Evolutionary conservation across 331 rosid species (phyloP), one percentile per base, ranked within the genome.

Genomic region (Acacia pycnantha): DNA sequence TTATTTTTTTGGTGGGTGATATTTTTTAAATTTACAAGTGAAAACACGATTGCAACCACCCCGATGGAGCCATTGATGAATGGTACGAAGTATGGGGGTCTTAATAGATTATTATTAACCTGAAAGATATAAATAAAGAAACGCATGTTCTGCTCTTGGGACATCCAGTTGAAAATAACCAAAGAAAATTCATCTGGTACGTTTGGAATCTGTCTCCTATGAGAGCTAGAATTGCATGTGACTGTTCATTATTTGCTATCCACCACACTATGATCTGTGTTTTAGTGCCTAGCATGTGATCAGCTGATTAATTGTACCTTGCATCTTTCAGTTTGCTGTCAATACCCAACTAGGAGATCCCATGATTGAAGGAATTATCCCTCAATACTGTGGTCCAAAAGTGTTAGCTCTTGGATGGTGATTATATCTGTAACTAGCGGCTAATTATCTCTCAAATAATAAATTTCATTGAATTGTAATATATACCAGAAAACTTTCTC

Each of bases 271-370:
- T 67, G 68, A 44, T 77, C 66, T 33, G 62, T 65, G 27, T 41
- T 35, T 54, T 29, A 19, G 35, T 31, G 18, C 26, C 50, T 69
- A 68, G 76, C 81, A 78, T 27, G 76, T 82, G 78, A 76, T 9
- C 11, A 67, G 47, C 68, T 78, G 54, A 67, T 74, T 21, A 62
- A 72, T 54, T 58, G 74, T 73, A 27, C 70, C 35, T 47, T 6
- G 78, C 77, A 56, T 48, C 78, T 65, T 53, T 77, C 50, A 41
- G 69, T 73, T 46, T 71, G 22, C 62, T 64, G 74, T 65, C n/a
- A 74, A 44, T 15, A 24, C 37, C 48, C 27, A 73, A 48, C 43
- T 50, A 44, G 61, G 41, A 73, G 44, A 70, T 48, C 18, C 29
- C 65, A 8, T 51, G 37, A 50, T 51, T 73, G 77, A 51, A 11